phyloP scores from a whole-genome alignment of 2,329 filamentous ascomycete species.

The Conoideocrella luteorostrata region DNA sequence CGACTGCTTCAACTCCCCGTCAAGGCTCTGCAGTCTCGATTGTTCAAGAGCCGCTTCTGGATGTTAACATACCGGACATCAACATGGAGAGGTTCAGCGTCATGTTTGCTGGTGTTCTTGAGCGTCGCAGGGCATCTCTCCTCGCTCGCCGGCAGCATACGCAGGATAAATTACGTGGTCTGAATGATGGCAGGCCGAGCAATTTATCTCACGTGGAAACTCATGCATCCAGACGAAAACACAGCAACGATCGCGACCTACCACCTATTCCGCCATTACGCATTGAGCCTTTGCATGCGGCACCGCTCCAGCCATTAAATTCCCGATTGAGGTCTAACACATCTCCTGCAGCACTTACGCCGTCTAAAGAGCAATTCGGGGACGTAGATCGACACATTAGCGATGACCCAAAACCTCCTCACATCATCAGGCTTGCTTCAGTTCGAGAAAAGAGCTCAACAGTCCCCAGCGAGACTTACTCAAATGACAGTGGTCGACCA shows the following conservation, averaged over 20 bases:
- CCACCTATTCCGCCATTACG: constrained; percentile 40
- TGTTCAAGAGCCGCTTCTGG: constrained; percentile 39
- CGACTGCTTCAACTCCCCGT: background rate
- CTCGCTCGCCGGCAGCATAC: constrained; percentile 54
- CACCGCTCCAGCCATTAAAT: constrained; percentile 20
- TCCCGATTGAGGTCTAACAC: constrained; percentile 47
- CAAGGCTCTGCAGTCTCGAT: background rate
- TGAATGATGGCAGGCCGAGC: background rate
- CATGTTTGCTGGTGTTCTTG: constrained; percentile 78
- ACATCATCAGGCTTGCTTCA: constrained; percentile 9
- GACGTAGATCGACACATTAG: background rate
- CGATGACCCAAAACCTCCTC: background rate
- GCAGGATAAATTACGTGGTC: constrained; percentile 40
- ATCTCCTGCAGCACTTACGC: constrained; percentile 44
- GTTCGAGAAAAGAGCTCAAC: background rate
- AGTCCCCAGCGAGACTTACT: background rate
- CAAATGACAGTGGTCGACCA: background rate
- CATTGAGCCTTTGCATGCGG: background rate
- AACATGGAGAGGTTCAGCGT: constrained; percentile 87
- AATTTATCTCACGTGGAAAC: constrained; percentile 19
- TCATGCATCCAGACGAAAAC: background rate
- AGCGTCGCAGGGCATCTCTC: constrained; percentile 34
- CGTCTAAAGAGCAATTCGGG: constrained; percentile 30
- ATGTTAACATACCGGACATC: constrained; percentile 73
- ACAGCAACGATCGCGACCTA: background rate